phyloP scores from a whole-genome alignment of 495 filamentous ascomycete genomes.

The Annulohypoxylon stygium region DNA sequence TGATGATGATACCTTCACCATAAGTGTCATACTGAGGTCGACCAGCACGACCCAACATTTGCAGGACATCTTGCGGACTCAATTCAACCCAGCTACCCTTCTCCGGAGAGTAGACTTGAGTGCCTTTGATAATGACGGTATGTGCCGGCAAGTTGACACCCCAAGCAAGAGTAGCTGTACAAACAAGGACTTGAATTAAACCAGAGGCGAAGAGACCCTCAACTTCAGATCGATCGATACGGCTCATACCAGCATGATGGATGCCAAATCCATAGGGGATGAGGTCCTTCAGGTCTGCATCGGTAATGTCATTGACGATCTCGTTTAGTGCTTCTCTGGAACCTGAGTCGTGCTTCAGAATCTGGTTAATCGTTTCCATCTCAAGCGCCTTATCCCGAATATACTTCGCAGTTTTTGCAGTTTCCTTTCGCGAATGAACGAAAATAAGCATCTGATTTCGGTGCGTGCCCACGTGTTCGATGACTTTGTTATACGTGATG shows the following conservation, averaged over 20 bases:
- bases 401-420: slow-evolving; percentile 95
- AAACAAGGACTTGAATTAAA: slow-evolving; percentile 93
- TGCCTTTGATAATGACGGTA: slow-evolving; percentile 97
- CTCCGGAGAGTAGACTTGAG: slow-evolving; percentile 97
- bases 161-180: slow-evolving; percentile 96
- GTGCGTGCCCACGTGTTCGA: slow-evolving; percentile 93
- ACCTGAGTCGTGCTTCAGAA: slow-evolving; percentile 92
- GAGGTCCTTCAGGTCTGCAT: slow-evolving; percentile 92
- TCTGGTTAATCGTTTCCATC: slow-evolving; percentile 95
- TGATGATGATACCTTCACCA: slow-evolving; percentile 98
- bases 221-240: slow-evolving; percentile 91
- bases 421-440: slow-evolving; percentile 97
- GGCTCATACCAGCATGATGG: slow-evolving; percentile 96
- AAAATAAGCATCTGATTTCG: slow-evolving; percentile 98
- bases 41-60: slow-evolving; percentile 98
- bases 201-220: slow-evolving; percentile 94
- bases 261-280: slow-evolving; percentile 97
- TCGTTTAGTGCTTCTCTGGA: slow-evolving; percentile 88
- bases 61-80: slow-evolving; percentile 96
- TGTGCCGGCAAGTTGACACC: slow-evolving; percentile 95
- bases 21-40: slow-evolving; percentile 97
- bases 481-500: slow-evolving; percentile 95
- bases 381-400: slow-evolving; percentile 96
- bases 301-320: slow-evolving; percentile 84
- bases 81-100: slow-evolving; percentile 99